Base-by-base conservation (phyloP, 768 basidiomycete species). In the Tulasnella sp. region DNA sequence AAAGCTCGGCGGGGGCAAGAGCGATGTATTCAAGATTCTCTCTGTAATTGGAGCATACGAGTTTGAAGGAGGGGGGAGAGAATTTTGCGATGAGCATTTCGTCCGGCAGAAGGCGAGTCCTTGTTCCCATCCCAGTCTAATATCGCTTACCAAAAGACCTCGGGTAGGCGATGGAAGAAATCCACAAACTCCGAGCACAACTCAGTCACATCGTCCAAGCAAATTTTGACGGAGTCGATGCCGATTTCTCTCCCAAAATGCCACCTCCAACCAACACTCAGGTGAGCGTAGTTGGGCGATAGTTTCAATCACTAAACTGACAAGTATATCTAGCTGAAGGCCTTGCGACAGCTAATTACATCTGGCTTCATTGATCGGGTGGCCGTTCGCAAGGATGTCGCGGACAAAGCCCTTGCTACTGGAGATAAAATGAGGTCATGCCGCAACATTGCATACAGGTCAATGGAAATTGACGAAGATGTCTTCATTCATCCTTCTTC, bases 21-120 rank as follows among this genome's bases (percentile, higher is more conserved):
- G 96, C 83, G 98, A 99, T 82, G 84, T 95, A 40, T 93, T 98
- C 85, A 91, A 92, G 81, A 84, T 92, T 44, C 87, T 99, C 11
- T 96, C 96, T 18, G 95, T 97, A n/a, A 91, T 98, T 23, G 98
- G 98, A 0, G 98, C 97, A 3, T 99, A 95, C 83, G 96, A 98
- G 83, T 97, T 92, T 83, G 92, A 93, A 29, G 92, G 93, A 11
- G 93, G 93, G 35, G 90, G 90, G 1, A 88, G 89, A 77, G 83
- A 87, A 29, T 99, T 99, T 84, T 99, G 98, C 83, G 84, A 85
- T 15, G 90, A 93, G 51, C 94, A 99, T 83, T 99, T 98, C 81
- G 92, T 99, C 29, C 87, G 95, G 79, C 88, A 88, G 0, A 99
- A 98, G 88, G 96, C 95, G 7, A 29, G 81, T 46, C 86, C 15